Percentiles rank a stretch among this genome's conserved stretches.
These are phyloP conservation scores for Boletus coccyginus DNA, from an alignment of 768 basidiomycete species.

Conservation along the genomic window DNA sequence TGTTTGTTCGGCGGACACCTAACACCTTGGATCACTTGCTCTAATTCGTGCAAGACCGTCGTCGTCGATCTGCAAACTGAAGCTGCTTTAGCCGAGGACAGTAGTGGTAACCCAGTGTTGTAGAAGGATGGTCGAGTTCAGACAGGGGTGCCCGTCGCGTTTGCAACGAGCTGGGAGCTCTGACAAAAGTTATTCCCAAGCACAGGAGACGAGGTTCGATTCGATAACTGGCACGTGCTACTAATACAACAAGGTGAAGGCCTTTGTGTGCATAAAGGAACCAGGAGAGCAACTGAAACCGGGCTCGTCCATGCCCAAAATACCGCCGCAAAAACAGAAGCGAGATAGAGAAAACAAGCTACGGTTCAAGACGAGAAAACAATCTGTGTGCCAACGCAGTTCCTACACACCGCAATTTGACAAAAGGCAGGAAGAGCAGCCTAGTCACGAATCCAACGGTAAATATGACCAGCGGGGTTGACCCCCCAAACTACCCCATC, in stretches of 20 bases:
- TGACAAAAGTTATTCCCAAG: neutral
- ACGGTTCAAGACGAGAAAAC: neutral
- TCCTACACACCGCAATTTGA: neutral
- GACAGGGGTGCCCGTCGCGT: too few relatives aligned
- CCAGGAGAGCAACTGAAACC: neutral
- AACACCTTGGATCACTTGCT: too few relatives aligned
- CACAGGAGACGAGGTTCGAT: neutral
- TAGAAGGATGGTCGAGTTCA: too few relatives aligned
- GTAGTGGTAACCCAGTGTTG: too few relatives aligned
- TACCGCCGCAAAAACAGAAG: neutral
- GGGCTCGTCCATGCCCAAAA: neutral
- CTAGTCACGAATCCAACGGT: neutral
- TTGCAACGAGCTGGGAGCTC: too few relatives aligned
- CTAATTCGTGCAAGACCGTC: too few relatives aligned
- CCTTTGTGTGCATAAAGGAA: neutral
- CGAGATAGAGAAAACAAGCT: neutral
- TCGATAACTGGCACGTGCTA: neutral
- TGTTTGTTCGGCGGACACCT: too few relatives aligned
- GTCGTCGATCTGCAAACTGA: too few relatives aligned
- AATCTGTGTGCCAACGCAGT: neutral
- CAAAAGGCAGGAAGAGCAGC: neutral
- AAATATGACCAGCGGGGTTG: neutral
- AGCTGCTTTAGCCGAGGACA: too few relatives aligned
- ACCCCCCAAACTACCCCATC: neutral
- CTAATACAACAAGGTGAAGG: neutral